A percentile compares a stretch with the other conserved stretches of the same genome.
Conservation (phyloP, 164 flowering plant species). For the Aristolochia californica region DNA sequence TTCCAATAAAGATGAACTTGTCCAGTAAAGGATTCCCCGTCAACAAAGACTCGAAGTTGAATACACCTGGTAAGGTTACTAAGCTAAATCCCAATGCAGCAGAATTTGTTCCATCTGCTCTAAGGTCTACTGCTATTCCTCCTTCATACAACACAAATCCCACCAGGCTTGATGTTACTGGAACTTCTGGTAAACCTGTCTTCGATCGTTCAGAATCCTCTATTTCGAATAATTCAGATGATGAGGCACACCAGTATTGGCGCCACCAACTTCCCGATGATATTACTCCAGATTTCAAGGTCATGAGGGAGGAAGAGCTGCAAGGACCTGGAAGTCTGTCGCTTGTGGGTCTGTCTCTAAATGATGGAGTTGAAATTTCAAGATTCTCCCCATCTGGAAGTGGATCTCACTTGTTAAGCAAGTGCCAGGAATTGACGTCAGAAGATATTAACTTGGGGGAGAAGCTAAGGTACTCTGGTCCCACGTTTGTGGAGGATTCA, state of each 20-base stretch:
- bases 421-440: slow-evolving; percentile 7
- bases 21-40: slow-evolving; percentile 38
- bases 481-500: slow-evolving; percentile 46
- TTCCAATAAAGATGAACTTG: slow-evolving; percentile 55
- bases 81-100: slow-evolving; percentile 91
- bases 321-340: slow-evolving; percentile 46
- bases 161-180: slow-evolving; percentile 27
- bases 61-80: slow-evolving; percentile 27
- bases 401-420: slow-evolving; percentile 32
- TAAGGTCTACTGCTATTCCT: slow-evolving; percentile 45
- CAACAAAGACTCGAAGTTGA: slow-evolving; percentile 32
- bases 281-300: slow-evolving; percentile 90
- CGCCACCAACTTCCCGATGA: slow-evolving; percentile 89
- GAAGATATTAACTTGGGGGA: slow-evolving; percentile 39
- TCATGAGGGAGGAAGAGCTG: slow-evolving; percentile 53
- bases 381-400: slow-evolving; percentile 37
- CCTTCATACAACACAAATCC: slow-evolving; percentile 20
- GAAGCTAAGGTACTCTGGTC: slow-evolving; percentile 36
- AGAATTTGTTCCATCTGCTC: slow-evolving; percentile 77
- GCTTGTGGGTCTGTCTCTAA: slow-evolving; percentile 52
- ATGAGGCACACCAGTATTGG: slow-evolving; percentile 88
- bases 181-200: slow-evolving; percentile 49
- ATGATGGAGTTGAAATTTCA: slow-evolving; percentile 40
- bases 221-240: slow-evolving; percentile 73
- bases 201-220: slow-evolving; percentile 70